Conservation (phyloP, 179 eudicot genomes). For the Carnegiea gigantea region DNA sequence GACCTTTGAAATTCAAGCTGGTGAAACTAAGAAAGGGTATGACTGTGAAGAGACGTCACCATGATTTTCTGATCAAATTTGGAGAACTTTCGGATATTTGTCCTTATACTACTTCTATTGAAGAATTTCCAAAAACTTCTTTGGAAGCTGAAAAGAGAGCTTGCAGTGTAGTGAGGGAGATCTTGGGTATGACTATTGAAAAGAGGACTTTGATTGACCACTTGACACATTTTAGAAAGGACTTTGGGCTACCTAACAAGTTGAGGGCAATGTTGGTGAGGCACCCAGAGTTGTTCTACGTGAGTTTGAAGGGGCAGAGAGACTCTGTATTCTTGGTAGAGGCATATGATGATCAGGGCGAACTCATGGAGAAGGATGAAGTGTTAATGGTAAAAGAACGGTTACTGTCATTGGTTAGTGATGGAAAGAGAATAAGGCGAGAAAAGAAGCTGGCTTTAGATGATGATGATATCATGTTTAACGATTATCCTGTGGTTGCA, state of each 20-base stretch:
- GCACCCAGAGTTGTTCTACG: conserved; percentile 91
- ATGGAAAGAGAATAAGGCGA: conserved; percentile 72
- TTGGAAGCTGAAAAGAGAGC: conserved; percentile 85
- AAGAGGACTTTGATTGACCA: conserved; percentile 87
- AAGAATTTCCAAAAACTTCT: conserved; percentile 49
- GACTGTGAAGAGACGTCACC: conserved; percentile 67
- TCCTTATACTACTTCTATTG: conserved; percentile 55
- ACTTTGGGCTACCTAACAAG: conserved; percentile 82
- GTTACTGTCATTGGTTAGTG: conserved; percentile 60
- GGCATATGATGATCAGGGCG: conserved; percentile 68
- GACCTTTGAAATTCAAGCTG: conserved; percentile 83
- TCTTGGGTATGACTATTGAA: conserved; percentile 77
- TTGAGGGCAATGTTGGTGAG: conserved; percentile 75
- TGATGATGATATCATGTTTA: not conserved
- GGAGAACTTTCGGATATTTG: conserved; percentile 67
- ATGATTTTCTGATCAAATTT: conserved; percentile 61
- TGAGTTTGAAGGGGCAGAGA: conserved; percentile 79
- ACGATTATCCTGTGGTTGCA: conserved; percentile 16
- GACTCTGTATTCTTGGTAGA: conserved; percentile 88
- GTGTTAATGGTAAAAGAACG: conserved; percentile 41
- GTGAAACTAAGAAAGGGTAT: conserved; percentile 76
- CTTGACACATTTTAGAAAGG: conserved; percentile 87
- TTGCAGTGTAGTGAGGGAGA: conserved; percentile 86
- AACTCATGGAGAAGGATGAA: conserved; percentile 55
- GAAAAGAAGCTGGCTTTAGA: conserved; percentile 43